phyloP scores from a whole-genome alignment of 441 rosid species.

The Populus tomentosa region DNA sequence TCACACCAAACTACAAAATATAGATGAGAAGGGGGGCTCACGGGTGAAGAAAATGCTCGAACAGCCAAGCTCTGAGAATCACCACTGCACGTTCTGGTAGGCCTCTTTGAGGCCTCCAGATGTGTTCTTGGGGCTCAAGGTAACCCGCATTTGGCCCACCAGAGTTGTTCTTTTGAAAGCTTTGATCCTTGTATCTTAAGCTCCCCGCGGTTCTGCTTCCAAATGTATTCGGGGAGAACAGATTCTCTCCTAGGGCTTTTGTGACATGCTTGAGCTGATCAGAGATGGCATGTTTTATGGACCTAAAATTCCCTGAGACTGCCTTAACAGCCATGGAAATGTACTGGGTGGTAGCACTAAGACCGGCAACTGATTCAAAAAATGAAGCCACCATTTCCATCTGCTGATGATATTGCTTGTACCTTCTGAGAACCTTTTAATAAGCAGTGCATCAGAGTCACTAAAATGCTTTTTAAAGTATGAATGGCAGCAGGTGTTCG shows the following conservation, averaged over 20 bases:
- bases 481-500: no score
- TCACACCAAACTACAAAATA: background rate
- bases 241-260: constrained; percentile 41
- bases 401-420: constrained; percentile 58
- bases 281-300: constrained; percentile 39
- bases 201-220: constrained; percentile 29
- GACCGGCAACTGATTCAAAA: constrained; percentile 56
- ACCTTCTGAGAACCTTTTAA: constrained; percentile 46
- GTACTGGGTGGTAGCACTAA: constrained; percentile 51
- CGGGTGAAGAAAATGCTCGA: constrained; percentile 69
- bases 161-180: constrained; percentile 29
- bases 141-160: constrained; percentile 30
- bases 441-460: constrained; percentile 1
- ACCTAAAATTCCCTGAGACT: constrained; percentile 42
- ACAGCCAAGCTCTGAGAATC: constrained; percentile 59
- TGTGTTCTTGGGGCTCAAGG: constrained; percentile 44
- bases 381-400: constrained; percentile 65
- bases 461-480: background rate
- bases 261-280: constrained; percentile 36
- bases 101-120: constrained; percentile 68
- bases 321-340: constrained; percentile 44
- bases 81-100: constrained; percentile 66
- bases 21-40: constrained; percentile 9
- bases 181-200: constrained; percentile 27
- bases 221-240: constrained; percentile 20